A percentile compares a stretch with the other conserved stretches of the same genome.
Conservation (phyloP, 1,139 yeast genomes). For the Debaryomycetaceae sp. region DNA sequence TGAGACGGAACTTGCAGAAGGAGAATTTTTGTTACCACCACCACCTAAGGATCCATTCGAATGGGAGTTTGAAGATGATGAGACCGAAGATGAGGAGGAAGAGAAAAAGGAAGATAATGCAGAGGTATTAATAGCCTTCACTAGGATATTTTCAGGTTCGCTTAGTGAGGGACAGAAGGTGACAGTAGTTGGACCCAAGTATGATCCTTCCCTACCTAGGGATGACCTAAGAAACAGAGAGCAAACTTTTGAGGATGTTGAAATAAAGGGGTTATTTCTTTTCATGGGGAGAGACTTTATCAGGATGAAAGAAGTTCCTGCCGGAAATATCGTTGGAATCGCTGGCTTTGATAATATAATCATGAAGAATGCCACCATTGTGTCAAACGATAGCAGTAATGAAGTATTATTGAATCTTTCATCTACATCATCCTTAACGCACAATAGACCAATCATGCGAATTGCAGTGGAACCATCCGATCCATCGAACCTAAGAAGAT, state of each 20-base stretch:
- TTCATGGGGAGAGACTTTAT: slow-evolving; percentile 93
- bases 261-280: slow-evolving; percentile 66
- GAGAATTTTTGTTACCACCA: slow-evolving; percentile 30
- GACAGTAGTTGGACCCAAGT: slow-evolving; percentile 81
- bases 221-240: slow-evolving; percentile 34
- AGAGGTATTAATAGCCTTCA: slow-evolving; percentile 79
- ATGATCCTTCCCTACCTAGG: slow-evolving; percentile 66
- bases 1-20: slow-evolving; percentile 19
- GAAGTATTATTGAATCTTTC: slow-evolving; percentile 72
- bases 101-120: slow-evolving; percentile 42
- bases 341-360: slow-evolving; percentile 84
- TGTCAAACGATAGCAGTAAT: slow-evolving; percentile 39
- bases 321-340: slow-evolving; percentile 94
- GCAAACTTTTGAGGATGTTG: slow-evolving; percentile 45
- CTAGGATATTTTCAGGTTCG: slow-evolving; percentile 86
- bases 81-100: slow-evolving; percentile 30
- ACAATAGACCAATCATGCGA: slow-evolving; percentile 79
- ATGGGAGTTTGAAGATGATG: slow-evolving; percentile 45
- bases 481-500: slow-evolving; percentile 70
- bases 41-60: slow-evolving; percentile 37
- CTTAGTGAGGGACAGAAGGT: slow-evolving; percentile 70
- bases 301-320: slow-evolving; percentile 75
- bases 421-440: slow-evolving; percentile 52
- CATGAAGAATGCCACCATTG: slow-evolving; percentile 82
- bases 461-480: slow-evolving; percentile 93